phyloP scores from a whole-genome alignment of 1,284 basidiomycete species.

The Cutaneotrichosporon spelunceum region DNA sequence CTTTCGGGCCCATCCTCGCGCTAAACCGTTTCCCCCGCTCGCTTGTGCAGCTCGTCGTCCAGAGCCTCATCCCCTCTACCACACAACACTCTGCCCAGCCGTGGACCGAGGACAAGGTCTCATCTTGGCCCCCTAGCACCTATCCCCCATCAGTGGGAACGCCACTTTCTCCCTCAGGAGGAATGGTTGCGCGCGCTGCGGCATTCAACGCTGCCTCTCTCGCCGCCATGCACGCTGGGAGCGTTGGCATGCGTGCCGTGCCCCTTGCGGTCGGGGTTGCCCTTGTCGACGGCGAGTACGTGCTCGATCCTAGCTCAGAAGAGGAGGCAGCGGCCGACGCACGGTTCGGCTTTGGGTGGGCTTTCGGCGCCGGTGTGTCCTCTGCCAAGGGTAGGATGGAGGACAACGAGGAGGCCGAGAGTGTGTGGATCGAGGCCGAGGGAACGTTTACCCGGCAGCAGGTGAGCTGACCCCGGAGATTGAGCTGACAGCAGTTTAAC shows the following conservation, averaged over 20 bases:
- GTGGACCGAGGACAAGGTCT: conserved; percentile 20
- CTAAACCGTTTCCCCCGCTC: conserved; percentile 56
- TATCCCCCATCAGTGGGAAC: conserved; percentile 7
- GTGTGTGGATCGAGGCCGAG: conserved; percentile 52
- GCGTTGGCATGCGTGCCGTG: conserved; percentile 51
- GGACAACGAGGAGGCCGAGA: conserved; percentile 55
- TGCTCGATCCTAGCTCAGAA: conserved; percentile 66
- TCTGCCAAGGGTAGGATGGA: conserved; percentile 43
- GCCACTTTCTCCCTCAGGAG: not conserved
- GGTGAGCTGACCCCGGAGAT: conserved; percentile 25
- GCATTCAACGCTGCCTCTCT: conserved; percentile 58
- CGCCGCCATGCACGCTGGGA: conserved; percentile 52
- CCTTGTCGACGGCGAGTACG: conserved; percentile 55
- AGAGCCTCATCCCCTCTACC: conserved; percentile 55
- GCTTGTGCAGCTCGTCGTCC: conserved; percentile 64
- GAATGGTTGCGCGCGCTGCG: conserved; percentile 44
- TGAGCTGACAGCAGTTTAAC: conserved; percentile 29
- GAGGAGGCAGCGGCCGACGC: conserved; percentile 61
- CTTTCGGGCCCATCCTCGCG: conserved; percentile 51
- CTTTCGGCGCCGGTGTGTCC: conserved; percentile 46
- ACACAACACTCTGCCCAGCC: conserved; percentile 7
- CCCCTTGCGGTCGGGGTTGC: conserved; percentile 53
- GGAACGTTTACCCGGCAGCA: conserved; percentile 41
- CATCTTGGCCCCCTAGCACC: conserved; percentile 2
- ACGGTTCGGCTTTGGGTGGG: conserved; percentile 57